Base-by-base conservation (phyloP, 2,329 filamentous ascomycete genomes). In the Exophiala aquamarina region DNA sequence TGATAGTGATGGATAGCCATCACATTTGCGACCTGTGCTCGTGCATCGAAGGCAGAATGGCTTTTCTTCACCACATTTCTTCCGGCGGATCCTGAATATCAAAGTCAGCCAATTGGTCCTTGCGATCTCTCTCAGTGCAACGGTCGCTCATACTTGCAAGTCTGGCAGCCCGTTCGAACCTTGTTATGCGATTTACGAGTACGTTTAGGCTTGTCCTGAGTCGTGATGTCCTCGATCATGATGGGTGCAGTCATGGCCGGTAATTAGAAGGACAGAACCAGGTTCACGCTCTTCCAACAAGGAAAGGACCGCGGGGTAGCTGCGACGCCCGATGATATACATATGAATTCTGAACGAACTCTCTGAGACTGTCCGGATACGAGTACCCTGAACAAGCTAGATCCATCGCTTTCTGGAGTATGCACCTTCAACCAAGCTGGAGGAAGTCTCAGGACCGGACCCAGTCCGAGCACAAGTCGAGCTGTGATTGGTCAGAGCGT, bases 1-100 rank as follows among this genome's bases (percentile, higher is more conserved):
- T 33, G 44, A 35, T 14, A 29, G 41, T 38, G 8, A 39, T 11
- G 31, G 28, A 44, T 65, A 65, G 21, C 63, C 63, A 42, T 65
- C 62, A 43, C 62, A 65, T 47, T 59, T 60, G 17, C 63, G 59
- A 20, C 63, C 63, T 14, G 63, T 65, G 20, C 59, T 61, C 4
- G 58, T 60, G 49, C 63, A 66, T 41, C 59, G 51, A 13, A 44
- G 40, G 47, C 63, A 65, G 20, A 38, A 49, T 3, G 63, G 63
- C 14, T 59, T 61, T n/a, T 58, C 56, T 44, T 65, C 63, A 37
- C 61, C 63, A 39, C 63, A 66, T 47, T 66, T 66, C 33, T 65
- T 59, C 13, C 61, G 56, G 42, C 63, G 37, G 21, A 57, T 58
- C 39, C 51, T 54, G 31, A 23, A 26, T 26, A 11, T 26, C 11